A percentile compares a stretch with the other conserved stretches of the same genome.
Conservation (phyloP, 164 flowering plant species). For the Tetracentron sinense region DNA sequence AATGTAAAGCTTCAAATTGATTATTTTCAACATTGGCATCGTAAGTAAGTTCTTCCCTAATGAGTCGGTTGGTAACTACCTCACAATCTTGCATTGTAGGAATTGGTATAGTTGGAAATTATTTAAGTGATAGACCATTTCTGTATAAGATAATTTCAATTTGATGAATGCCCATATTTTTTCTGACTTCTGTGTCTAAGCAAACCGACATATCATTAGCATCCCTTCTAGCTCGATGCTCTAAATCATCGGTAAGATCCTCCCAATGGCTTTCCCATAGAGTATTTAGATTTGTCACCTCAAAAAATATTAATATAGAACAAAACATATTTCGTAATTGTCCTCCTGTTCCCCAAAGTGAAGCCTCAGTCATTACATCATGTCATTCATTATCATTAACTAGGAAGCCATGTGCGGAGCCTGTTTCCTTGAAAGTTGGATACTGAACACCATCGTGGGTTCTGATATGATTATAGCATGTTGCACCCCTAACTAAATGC, state of each 20-base stretch:
- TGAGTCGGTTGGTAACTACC: neutral
- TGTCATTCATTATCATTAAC: constrained; percentile 3
- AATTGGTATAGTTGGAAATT: neutral
- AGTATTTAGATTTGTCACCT: neutral
- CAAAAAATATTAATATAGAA: neutral
- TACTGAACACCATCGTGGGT: neutral
- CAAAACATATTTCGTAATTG: neutral
- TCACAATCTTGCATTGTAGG: too few relatives aligned
- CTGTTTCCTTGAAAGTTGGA: neutral
- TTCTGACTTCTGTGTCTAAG: too few relatives aligned
- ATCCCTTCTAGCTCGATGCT: neutral
- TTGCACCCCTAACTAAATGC: neutral
- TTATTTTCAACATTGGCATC: neutral
- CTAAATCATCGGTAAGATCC: neutral
- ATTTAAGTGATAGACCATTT: neutral
- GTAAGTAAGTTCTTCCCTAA: too few relatives aligned
- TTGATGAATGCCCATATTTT: neutral
- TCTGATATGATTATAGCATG: neutral
- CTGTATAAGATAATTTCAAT: neutral
- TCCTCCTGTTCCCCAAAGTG: neutral
- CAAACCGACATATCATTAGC: neutral
- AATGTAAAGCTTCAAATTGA: neutral
- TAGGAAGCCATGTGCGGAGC: neutral
- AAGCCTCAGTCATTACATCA: neutral
- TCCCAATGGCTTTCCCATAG: neutral